Evolutionary conservation across 2,329 filamentous ascomycete genomes (phyloP).

Genomic region (Sporothrix mexicana): DNA sequence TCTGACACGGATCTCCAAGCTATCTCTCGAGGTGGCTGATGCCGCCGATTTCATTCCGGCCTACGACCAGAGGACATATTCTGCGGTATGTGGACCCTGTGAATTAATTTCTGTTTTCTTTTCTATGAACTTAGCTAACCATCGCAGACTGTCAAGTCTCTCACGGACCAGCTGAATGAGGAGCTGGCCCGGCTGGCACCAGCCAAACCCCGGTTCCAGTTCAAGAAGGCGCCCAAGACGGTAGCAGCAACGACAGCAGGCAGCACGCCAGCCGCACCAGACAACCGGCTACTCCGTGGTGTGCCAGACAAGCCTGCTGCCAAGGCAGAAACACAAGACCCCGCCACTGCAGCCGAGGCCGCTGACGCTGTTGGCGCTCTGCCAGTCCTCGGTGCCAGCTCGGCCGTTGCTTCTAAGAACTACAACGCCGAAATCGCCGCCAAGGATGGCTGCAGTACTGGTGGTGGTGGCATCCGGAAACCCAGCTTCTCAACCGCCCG

Average conservation of each 20-base stretch:
- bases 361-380: conserved; percentile 49
- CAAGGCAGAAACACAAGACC: conserved; percentile 23
- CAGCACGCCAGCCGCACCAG: conserved; percentile 47
- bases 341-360: conserved; percentile 41
- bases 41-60: conserved; percentile 80
- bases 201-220: conserved; percentile 79
- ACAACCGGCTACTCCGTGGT: conserved; percentile 49
- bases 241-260: conserved; percentile 37
- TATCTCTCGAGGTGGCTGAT: conserved; percentile 86
- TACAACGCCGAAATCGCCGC: conserved; percentile 47
- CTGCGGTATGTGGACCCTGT: conserved; percentile 61
- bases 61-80: conserved; percentile 88
- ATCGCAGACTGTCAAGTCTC: conserved; percentile 73
- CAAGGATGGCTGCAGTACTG: conserved; percentile 51
- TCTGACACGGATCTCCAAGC: conserved; percentile 75
- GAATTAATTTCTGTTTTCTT: background rate
- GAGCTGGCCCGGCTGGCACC: conserved; percentile 69
- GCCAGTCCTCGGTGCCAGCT: conserved; percentile 41
- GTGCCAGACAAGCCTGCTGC: conserved; percentile 18
- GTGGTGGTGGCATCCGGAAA: conserved; percentile 55
- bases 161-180: conserved; percentile 78
- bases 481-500: conserved; percentile 68
- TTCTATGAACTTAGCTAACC: background rate
- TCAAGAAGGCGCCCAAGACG: conserved; percentile 56
- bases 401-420: background rate